These are phyloP conservation scores for Wallacemonas rigidus DNA, from an alignment of 208 protist genomes.

Conservation along the genomic window DNA sequence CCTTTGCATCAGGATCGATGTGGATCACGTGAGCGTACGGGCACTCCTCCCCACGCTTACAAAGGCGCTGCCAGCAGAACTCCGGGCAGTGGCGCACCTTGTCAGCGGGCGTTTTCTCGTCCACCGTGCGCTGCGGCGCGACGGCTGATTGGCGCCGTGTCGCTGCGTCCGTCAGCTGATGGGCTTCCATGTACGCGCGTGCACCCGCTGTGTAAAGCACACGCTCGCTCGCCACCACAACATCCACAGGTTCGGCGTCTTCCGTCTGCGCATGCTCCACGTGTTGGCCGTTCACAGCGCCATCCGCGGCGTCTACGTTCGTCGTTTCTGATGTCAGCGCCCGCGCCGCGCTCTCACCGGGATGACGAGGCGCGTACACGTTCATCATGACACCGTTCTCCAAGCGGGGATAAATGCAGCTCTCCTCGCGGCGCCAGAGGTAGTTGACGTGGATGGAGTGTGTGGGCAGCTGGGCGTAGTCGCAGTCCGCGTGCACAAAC, in stretches of 20 bases:
- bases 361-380: constrained; percentile 1
- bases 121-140: too few species aligned
- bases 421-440: constrained; percentile 60
- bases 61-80: constrained; percentile 42
- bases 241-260: not conserved
- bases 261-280: not conserved
- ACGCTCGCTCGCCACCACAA: not conserved
- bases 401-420: constrained; percentile 75
- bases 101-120: not conserved
- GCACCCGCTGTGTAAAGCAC: constrained; percentile 8
- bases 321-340: not conserved
- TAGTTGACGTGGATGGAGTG: constrained; percentile 86
- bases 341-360: not conserved
- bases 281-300: too few species aligned
- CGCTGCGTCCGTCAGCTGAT: not conserved
- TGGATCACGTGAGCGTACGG: constrained; percentile 39
- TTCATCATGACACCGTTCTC: constrained; percentile 21
- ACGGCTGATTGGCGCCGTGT: too few species aligned
- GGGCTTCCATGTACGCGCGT: not conserved
- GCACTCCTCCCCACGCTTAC: constrained; percentile 44
- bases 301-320: constrained; percentile 17
- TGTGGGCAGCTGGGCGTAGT: constrained; percentile 42
- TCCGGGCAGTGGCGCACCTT: constrained; percentile 38
- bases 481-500: constrained; percentile 79
- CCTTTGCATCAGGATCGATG: constrained; percentile 36